A percentile compares a stretch with the other conserved stretches of the same genome.
Conservation (phyloP, 2,329 filamentous ascomycete species). For the Calonectria ilicicola region DNA sequence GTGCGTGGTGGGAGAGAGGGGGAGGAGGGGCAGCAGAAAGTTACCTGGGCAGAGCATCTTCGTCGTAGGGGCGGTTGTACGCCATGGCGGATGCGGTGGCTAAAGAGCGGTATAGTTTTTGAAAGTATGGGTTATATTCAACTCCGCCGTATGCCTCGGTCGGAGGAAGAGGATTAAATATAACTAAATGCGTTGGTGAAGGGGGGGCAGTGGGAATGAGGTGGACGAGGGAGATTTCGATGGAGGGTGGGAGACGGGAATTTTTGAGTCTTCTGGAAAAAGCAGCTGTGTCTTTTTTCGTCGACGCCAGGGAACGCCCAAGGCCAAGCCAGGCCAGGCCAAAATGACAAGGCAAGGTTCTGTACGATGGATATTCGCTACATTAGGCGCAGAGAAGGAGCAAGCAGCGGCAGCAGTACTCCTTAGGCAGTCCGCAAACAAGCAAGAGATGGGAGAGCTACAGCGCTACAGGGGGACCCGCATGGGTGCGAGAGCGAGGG, state of each 20-base stretch:
- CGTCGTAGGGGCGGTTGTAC: constrained; percentile 93
- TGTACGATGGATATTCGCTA: constrained; percentile 4
- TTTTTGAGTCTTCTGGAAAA: constrained; percentile 15
- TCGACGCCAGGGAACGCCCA: not conserved
- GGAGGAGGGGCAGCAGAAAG: constrained; percentile 28
- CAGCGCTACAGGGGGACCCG: constrained; percentile 5
- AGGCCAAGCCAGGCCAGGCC: not conserved
- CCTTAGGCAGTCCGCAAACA: not conserved
- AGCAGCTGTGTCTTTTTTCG: constrained; percentile 2
- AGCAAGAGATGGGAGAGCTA: not conserved
- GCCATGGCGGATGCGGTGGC: constrained; percentile 71
- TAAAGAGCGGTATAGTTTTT: constrained; percentile 4
- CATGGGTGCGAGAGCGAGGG: not conserved
- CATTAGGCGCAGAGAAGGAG: not conserved
- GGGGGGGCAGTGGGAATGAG: not conserved
- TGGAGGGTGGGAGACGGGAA: constrained; percentile 8
- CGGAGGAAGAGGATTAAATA: constrained; percentile 12
- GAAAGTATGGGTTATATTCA: not conserved
- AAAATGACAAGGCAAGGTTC: constrained; percentile 2
- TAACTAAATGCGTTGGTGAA: not conserved
- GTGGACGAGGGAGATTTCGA: not conserved
- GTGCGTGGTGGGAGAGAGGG: constrained; percentile 22
- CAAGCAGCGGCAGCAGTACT: not conserved
- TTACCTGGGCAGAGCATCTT: constrained; percentile 91
- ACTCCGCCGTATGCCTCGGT: constrained; percentile 1